A percentile compares a stretch with the other conserved stretches of the same genome.
Evolutionary conservation across 2,329 filamentous ascomycete genomes (phyloP).

Genomic region (Zelopaecilomyces penicillatus): DNA sequence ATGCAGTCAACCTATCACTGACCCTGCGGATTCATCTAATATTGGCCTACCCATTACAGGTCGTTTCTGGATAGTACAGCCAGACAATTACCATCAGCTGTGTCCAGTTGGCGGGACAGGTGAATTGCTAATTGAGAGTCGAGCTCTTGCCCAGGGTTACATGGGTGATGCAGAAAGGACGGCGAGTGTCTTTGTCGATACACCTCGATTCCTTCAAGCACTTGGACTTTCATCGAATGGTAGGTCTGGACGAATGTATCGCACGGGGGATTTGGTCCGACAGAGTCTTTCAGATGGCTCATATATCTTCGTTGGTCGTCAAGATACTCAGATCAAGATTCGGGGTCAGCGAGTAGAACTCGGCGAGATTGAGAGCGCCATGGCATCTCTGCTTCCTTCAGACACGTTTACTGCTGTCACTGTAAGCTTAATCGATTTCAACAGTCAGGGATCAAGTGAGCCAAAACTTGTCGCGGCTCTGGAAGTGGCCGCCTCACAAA

Average conservation of each 20-base stretch:
- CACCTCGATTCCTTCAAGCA: slow-evolving; percentile 27
- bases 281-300: not conserved
- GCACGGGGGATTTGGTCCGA: slow-evolving; percentile 35
- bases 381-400: not conserved
- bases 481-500: not conserved
- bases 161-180: slow-evolving; percentile 37
- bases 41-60: not conserved
- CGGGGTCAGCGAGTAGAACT: not conserved
- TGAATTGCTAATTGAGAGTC: slow-evolving; percentile 28
- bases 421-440: not conserved
- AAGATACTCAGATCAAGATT: slow-evolving; percentile 4
- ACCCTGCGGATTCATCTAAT: not conserved
- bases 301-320: not conserved
- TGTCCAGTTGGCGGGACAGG: slow-evolving; percentile 20
- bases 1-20: not conserved
- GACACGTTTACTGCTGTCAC: too few species aligned
- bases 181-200: slow-evolving; percentile 21
- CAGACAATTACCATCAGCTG: slow-evolving; percentile 14
- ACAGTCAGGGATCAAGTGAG: not conserved
- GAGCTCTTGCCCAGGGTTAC: slow-evolving; percentile 42
- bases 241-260: slow-evolving; percentile 23
- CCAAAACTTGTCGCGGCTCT: not conserved
- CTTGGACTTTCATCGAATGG: too few species aligned
- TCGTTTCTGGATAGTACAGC: slow-evolving; percentile 19
- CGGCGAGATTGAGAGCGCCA: not conserved